Evolutionary conservation across 352 stramenopile species (phyloP).

Genomic region (Globisporangium acanthophoron): DNA sequence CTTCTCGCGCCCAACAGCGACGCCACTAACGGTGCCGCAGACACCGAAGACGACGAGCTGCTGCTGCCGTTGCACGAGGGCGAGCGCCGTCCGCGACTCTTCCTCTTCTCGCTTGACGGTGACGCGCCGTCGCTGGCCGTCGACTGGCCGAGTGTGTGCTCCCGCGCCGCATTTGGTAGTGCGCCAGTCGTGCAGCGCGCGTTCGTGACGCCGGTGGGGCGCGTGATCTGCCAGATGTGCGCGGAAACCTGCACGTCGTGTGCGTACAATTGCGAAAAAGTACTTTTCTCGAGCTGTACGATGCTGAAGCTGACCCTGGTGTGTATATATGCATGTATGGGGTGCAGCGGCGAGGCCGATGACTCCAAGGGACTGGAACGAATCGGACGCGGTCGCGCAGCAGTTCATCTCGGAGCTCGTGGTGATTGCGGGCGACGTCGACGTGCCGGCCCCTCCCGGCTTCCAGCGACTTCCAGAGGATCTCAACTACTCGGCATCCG

Average conservation of each 20-base stretch:
- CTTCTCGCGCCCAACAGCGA: slow-evolving; percentile 13
- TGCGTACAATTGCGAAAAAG: slow-evolving; percentile 11
- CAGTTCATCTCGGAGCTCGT: slow-evolving; percentile 63
- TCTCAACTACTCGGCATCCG: slow-evolving; percentile 57
- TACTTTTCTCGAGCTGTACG: neutral
- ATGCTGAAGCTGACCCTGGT: neutral
- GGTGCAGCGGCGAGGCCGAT: slow-evolving; percentile 32
- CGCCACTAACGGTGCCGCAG: neutral
- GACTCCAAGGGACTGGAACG: slow-evolving; percentile 40
- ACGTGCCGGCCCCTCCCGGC: slow-evolving; percentile 41
- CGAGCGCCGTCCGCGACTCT: slow-evolving; percentile 24
- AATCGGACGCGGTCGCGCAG: slow-evolving; percentile 18
- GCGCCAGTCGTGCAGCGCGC: slow-evolving; percentile 42
- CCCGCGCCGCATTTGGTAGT: slow-evolving; percentile 48
- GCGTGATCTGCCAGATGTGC: slow-evolving; percentile 59
- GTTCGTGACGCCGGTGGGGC: slow-evolving; percentile 26
- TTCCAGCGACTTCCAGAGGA: slow-evolving; percentile 51
- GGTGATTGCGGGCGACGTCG: slow-evolving; percentile 47
- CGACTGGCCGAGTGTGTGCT: slow-evolving; percentile 66
- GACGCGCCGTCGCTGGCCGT: slow-evolving; percentile 7
- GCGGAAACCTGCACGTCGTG: slow-evolving; percentile 58
- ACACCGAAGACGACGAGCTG: neutral
- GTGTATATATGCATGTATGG: neutral
- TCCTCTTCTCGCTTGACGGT: slow-evolving; percentile 24
- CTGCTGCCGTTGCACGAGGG: slow-evolving; percentile 5